These are phyloP conservation scores for Allantophomopsis cytisporea DNA, from an alignment of 2,329 filamentous ascomycete genomes.

Conservation along the genomic window DNA sequence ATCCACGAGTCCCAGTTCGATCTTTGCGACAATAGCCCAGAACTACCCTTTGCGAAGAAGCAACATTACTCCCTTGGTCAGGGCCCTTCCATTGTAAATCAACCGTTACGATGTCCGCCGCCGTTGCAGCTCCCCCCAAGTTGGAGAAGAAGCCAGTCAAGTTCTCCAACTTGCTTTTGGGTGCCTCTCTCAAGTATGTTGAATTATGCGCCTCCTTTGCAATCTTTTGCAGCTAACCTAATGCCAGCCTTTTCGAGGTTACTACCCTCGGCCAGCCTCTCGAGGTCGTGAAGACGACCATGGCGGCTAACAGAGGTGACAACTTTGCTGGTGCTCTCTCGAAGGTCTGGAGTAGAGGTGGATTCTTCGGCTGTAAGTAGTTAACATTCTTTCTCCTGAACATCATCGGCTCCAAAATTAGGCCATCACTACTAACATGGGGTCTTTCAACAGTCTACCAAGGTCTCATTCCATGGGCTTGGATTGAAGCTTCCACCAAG, in stretches of 20 bases:
- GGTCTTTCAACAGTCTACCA: slow-evolving; percentile 65
- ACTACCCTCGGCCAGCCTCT: slow-evolving; percentile 62
- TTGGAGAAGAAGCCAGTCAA: slow-evolving; percentile 99
- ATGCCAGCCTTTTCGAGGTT: slow-evolving; percentile 26
- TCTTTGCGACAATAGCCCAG: too few relatives aligned
- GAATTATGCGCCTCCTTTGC: too few relatives aligned
- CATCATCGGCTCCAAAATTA: neutral
- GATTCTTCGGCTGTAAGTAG: slow-evolving; percentile 79
- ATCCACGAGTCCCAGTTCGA: too few relatives aligned
- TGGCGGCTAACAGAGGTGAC: slow-evolving; percentile 92
- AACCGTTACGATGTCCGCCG: slow-evolving; percentile 48
- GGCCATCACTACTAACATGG: neutral
- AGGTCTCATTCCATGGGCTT: slow-evolving; percentile 98
- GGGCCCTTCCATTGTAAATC: slow-evolving; percentile 55
- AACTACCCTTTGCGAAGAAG: slow-evolving; percentile 54
- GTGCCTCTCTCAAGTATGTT: slow-evolving; percentile 7
- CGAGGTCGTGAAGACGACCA: slow-evolving; percentile 98
- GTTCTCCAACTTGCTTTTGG: slow-evolving; percentile 88
- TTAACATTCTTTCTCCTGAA: slow-evolving; percentile 1
- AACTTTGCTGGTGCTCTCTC: slow-evolving; percentile 69
- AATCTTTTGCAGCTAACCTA: too few relatives aligned
- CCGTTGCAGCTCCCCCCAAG: slow-evolving; percentile 36
- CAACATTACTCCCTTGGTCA: slow-evolving; percentile 92
- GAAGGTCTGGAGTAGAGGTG: slow-evolving; percentile 89
- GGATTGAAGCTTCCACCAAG: slow-evolving; percentile 99